A percentile compares a stretch with the other conserved stretches of the same genome.
Conservation (phyloP, 2,329 filamentous ascomycete species). For the Aspergillus caelatus region DNA sequence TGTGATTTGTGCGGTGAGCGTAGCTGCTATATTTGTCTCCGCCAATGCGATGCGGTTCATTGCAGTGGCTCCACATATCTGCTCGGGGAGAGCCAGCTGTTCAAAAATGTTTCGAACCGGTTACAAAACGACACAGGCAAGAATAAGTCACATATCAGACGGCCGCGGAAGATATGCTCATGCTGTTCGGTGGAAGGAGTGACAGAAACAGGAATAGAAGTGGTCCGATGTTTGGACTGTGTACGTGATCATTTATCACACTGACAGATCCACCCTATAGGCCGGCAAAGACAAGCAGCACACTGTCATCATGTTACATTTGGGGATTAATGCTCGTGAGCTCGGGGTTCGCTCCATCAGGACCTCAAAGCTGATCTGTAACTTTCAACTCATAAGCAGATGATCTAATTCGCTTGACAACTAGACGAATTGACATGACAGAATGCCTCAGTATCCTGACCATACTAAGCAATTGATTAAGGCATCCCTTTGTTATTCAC, state of each 20-base stretch:
- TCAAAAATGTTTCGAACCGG: constrained; percentile 5
- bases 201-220: constrained; percentile 39
- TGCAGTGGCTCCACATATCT: constrained; percentile 26
- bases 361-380: not conserved
- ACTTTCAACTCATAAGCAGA: not conserved
- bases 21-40: constrained; percentile 47
- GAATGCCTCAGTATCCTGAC: not conserved
- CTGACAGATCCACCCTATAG: constrained; percentile 17
- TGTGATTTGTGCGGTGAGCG: constrained; percentile 43
- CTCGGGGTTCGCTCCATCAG: not conserved
- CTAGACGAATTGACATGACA: not conserved
- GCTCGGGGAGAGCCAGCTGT: constrained; percentile 4
- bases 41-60: constrained; percentile 38
- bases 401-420: not conserved
- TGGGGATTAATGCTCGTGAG: not conserved
- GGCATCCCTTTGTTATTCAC: not conserved
- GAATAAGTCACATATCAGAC: constrained; percentile 9
- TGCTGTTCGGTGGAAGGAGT: constrained; percentile 44
- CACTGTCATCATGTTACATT: not conserved
- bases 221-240: constrained; percentile 43
- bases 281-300: not conserved
- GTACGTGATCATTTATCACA: constrained; percentile 24
- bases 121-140: constrained; percentile 6
- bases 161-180: constrained; percentile 41
- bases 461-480: not conserved